A percentile compares a stretch with the other conserved stretches of the same genome.
phyloP scores from a whole-genome alignment of 768 basidiomycete genomes.

The Naematelia encephala region DNA sequence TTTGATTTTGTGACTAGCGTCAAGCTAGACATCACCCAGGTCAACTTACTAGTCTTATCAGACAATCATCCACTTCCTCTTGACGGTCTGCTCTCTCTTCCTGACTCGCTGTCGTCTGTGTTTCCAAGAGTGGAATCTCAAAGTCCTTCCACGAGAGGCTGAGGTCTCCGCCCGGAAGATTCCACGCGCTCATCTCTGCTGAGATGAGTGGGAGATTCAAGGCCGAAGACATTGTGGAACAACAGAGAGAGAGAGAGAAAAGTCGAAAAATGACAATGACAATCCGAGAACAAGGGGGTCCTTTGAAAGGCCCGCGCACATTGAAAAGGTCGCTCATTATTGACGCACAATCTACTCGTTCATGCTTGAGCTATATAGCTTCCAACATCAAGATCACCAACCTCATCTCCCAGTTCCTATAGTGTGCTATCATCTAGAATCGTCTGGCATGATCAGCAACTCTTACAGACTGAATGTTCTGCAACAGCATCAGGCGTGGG shows the following conservation, averaged over 20 bases:
- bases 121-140: neutral
- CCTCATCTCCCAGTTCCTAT: no score
- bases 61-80: neutral
- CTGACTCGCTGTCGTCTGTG: neutral
- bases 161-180: neutral
- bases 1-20: neutral
- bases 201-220: neutral
- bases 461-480: no score
- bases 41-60: neutral
- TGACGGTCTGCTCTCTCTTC: neutral
- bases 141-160: neutral
- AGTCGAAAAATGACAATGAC: no score
- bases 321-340: no score
- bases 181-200: neutral
- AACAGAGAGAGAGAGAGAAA: neutral
- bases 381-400: no score
- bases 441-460: no score
- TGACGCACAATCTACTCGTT: no score
- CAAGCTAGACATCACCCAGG: neutral
- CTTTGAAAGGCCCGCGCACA: no score
- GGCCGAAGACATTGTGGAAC: neutral
- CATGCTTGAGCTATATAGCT: no score
- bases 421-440: no score
- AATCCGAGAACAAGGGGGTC: no score
- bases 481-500: no score